These are phyloP conservation scores for Beauveria sp. DNA, from an alignment of 2,329 filamentous ascomycete species.

Conservation along the genomic window DNA sequence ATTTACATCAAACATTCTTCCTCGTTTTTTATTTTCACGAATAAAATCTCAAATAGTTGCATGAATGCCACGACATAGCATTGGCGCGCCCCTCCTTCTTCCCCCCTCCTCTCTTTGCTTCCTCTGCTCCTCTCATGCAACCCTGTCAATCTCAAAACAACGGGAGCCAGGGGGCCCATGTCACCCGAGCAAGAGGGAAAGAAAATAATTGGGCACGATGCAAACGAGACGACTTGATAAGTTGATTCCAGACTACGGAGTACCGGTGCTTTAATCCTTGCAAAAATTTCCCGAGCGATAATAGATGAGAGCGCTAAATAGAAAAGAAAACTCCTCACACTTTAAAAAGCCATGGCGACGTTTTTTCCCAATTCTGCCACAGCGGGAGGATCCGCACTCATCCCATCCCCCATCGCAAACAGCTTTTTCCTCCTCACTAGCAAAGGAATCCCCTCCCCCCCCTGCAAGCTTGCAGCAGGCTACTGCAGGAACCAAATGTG, in stretches of 20 bases:
- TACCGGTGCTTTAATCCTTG: no score
- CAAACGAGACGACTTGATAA: not conserved
- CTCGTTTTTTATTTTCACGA: not conserved
- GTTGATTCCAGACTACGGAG: no score
- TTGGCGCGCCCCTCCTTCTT: not conserved
- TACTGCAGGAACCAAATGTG: no score
- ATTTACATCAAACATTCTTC: not conserved
- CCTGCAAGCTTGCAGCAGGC: no score
- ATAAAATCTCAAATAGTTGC: not conserved
- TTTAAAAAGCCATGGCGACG: not conserved
- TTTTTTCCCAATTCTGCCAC: no score
- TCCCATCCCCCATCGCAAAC: no score
- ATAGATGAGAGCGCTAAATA: no score
- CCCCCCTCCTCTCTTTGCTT: not conserved
- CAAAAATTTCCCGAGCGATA: no score
- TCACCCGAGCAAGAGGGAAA: not conserved
- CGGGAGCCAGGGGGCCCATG: not conserved
- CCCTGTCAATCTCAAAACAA: constrained; percentile 2
- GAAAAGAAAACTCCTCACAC: no score
- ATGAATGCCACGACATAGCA: not conserved
- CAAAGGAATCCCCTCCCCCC: no score
- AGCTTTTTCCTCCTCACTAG: no score
- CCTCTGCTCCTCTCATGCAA: not conserved
- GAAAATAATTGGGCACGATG: not conserved
- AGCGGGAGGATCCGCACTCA: not conserved